Evolutionary conservation across 129 eudicot species (phyloP), one percentile per base, ranked within the genome.

Genomic region (Erigeron canadensis): DNA sequence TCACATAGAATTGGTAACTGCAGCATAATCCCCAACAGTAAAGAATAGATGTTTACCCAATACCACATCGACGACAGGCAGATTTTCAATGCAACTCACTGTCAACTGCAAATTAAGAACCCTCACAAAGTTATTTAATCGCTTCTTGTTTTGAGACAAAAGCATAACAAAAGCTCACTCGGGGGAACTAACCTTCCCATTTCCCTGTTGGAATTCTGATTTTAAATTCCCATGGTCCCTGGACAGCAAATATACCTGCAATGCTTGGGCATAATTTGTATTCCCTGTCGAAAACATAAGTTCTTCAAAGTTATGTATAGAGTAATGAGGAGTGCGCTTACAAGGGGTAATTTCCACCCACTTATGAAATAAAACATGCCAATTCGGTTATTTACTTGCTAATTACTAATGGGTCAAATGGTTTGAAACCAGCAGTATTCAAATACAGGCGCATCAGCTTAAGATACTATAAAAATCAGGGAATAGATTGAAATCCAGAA

Each of bases 161-260:
- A 41, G 53, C 19, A 45, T 6, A 34, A 56, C 3, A 40, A 45
- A 17, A 1, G 2, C 6, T 8, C 3, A 1, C n/a, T 51, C 23
- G 44, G 9, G 7, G 11, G 3, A 43, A 55, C 78, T 48, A 28
- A 85, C 95, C 95, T 85, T 91, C 39, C 89, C 91, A 12, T 79
- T 75, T 69, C 89, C 89, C 1, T 19, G 46, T 51, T 86, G 96
- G 78, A 92, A 89, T 61, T 92, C 95, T 1, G 84, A 71, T 79
- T 80, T 92, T 72, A 92, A 63, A 63, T 79, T 85, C 58, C 75
- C 46, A 65, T 81, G 81, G 79, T 92, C 98, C 63, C 98, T 85
- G 5, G 82, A 73, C 51, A 83, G 39, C 67, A 92, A 68, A 56
- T 92, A 92, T 1, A 82, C 80, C 78, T 89, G 76, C 71, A 92